Base-by-base conservation (phyloP, 768 basidiomycete species). In the Leccinum disarticulatum region DNA sequence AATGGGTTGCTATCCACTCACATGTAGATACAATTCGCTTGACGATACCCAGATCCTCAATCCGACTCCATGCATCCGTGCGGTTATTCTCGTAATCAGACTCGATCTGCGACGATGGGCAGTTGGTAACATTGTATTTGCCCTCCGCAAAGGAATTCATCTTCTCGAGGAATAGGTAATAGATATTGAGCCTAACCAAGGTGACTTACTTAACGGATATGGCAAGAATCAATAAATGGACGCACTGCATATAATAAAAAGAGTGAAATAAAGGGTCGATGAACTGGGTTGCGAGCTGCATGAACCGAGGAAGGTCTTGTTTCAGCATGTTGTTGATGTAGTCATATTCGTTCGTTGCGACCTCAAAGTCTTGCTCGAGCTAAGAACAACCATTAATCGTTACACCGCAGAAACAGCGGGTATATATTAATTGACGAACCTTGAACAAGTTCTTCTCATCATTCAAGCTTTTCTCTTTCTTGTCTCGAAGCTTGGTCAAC, bases 181-280 rank as follows among this genome's bases (percentile, higher is more conserved):
- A 95, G 59, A 95, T 88, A 74, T 97, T 96, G 66, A 96, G 79
- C 76, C 93, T 96, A 63, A 52, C 35, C 28, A 25, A 50, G 48
- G 25, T 27, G 49, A 19, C 41, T 57, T 52, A 47, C 9, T 60
- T 54, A 36, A 53, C 30, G n/a, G 31, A 53, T 55, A 13, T 6
- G 31, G 2, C 15, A 49, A 38, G 30, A 36, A 48, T 38, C 36
- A 54, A 38, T 50, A 58, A 63, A 53, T 31, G 54, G 30, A 86
- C 94, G 70, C 69, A 95, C 93, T 98, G 94, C 95, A 99, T 98
- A 74, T 96, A 99, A 80, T 90, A 99, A 81, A 95, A 95, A 17
- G 94, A 96, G 67, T 96, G 90, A 84, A 98, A 99, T n/a, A 98
- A 79, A 1, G 97, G 97, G 65, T 95, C 90, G 70, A 98, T 93